Base-by-base conservation (phyloP, 2,329 filamentous ascomycete species). In the Didymella arachidicola region DNA sequence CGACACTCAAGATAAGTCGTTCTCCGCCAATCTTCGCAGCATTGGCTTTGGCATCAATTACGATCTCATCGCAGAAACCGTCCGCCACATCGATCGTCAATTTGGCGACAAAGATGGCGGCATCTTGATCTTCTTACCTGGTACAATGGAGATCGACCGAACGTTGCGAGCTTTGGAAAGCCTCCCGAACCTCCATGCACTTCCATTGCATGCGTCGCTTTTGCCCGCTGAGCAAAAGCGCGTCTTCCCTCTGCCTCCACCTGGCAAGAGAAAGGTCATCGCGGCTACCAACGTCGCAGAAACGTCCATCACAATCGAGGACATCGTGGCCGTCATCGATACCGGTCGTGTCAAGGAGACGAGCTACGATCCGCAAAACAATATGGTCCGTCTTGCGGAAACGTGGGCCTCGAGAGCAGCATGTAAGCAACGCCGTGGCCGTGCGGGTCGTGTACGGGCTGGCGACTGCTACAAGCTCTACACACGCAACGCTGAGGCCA, bases 301-400 rank as follows among this genome's bases (percentile, higher is more conserved):
- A 76, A 99, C 95, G 0, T 98, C 95, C 2, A 98, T 99, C 74
- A 99, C 95, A 0, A 99, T 99, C 60, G 93, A 97, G 72, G 95
- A 99, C 72, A 91, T 99, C 52, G 91, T 98, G 2, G 94, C 92
- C 2, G 95, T 99, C 44, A 94, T 99, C 63, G 95, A 99, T 75
- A 95, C 90, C 11, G 95, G 95, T 27, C 89, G 92, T 52, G 95
- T 99, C 59, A 99, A 99, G 73, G 94, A 99, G 77, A 99, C 93
- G 0, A 94, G 91, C 73, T 98, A 93, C 69, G 95, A 98, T 74
- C 87, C 92, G 0, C 86, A 89, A 62, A 96, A 90, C 74, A 97
- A 97, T 73, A 97, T 98, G 88, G 90, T 96, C 42, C 93, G 92
- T 70, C 86, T 99, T 1, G 90, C 94, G 67, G 95, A 99, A 79